These are phyloP conservation scores for Dactylella cylindrospora DNA, from an alignment of 2,329 filamentous ascomycete genomes.

Conservation along the genomic window DNA sequence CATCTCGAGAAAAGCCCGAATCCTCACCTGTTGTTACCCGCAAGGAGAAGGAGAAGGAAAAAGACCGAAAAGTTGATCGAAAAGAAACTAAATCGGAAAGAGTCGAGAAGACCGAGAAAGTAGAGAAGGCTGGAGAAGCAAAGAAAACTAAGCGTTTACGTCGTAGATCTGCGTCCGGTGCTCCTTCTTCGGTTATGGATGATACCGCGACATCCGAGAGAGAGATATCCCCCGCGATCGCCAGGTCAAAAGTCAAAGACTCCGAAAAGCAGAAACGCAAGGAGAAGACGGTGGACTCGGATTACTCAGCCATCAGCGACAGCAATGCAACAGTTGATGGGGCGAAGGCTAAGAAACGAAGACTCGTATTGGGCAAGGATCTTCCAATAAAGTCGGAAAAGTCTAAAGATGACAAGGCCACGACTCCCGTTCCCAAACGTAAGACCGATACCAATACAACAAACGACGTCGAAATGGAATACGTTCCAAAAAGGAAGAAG, in stretches of 20 bases:
- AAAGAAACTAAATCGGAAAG: slow-evolving; percentile 18
- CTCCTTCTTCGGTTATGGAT: slow-evolving; percentile 32
- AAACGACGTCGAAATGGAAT: slow-evolving; percentile 38
- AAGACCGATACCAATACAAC: slow-evolving; percentile 16
- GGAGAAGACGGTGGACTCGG: slow-evolving; percentile 44
- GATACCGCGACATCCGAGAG: slow-evolving; percentile 39
- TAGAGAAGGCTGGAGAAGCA: slow-evolving; percentile 11
- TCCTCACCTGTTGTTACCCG: slow-evolving; percentile 34
- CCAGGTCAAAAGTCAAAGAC: slow-evolving; percentile 42
- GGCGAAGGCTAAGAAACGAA: slow-evolving; percentile 47
- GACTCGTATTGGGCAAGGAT: slow-evolving; percentile 48
- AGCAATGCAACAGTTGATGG: slow-evolving; percentile 34
- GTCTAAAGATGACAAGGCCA: slow-evolving; percentile 9
- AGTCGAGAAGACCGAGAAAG: slow-evolving; percentile 2
- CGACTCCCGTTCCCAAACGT: neutral
- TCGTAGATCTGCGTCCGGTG: slow-evolving; percentile 28
- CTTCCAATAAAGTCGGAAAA: slow-evolving; percentile 28
- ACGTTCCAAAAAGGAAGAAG: slow-evolving; percentile 39
- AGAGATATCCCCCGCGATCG: slow-evolving; percentile 32
- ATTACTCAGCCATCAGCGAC: slow-evolving; percentile 43
- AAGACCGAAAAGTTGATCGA: slow-evolving; percentile 21
- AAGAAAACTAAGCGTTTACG: slow-evolving; percentile 41
- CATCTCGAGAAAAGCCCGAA: slow-evolving; percentile 3
- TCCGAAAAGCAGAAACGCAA: slow-evolving; percentile 45
- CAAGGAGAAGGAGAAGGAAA: slow-evolving; percentile 32